A percentile compares a stretch with the other conserved stretches of the same genome.
Conservation (phyloP, 441 rosid genomes). For the Biscutella auriculata region DNA sequence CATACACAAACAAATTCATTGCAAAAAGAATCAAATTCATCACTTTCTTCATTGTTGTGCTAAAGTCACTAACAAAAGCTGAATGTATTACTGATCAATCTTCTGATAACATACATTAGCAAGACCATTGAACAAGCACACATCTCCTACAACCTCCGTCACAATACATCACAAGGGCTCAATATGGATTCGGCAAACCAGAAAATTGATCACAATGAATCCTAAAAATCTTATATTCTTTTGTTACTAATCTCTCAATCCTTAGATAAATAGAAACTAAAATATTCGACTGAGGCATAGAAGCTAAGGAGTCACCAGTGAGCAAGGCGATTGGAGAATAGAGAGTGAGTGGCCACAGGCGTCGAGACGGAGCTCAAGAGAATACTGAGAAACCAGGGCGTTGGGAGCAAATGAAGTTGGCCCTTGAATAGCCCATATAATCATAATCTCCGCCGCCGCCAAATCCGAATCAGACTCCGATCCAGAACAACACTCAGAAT, state of each 20-base stretch:
- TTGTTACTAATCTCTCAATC: no score
- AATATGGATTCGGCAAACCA: background rate
- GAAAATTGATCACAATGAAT: background rate
- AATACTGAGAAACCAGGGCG: constrained; percentile 68
- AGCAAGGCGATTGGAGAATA: constrained; percentile 84
- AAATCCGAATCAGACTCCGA: constrained; percentile 39
- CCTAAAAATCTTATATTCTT: no score
- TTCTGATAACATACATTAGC: background rate
- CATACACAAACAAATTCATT: background rate
- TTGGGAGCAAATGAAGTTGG: constrained; percentile 64
- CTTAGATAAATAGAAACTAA: no score
- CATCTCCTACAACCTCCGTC: background rate
- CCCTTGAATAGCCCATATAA: constrained; percentile 81
- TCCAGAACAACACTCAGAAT: background rate
- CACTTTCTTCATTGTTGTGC: background rate
- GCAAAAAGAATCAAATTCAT: background rate
- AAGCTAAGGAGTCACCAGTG: constrained; percentile 34
- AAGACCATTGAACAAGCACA: background rate
- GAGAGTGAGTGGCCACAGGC: constrained; percentile 79
- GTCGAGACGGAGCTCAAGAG: constrained; percentile 61
- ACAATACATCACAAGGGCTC: background rate
- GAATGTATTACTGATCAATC: background rate
- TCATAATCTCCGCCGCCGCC: constrained; percentile 77
- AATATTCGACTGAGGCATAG: background rate
- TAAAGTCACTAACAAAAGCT: background rate